Conservation (phyloP, 306 rosid species). For the Prinsepia uniflora region DNA sequence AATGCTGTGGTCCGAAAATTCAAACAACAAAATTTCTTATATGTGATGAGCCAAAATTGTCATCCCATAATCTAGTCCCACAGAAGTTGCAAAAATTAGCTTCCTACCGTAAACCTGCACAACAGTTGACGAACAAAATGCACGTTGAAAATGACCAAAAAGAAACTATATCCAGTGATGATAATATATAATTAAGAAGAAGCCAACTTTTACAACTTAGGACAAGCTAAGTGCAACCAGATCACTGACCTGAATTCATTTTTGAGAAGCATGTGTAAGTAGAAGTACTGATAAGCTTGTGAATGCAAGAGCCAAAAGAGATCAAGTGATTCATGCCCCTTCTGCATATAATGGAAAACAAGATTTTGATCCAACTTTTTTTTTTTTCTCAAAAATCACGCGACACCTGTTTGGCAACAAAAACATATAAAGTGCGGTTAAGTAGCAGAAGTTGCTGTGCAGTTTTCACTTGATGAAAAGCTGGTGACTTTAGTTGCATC, state of each 20-base stretch:
- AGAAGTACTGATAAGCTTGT: conserved; percentile 20
- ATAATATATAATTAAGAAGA: background rate
- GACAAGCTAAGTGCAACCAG: conserved; percentile 4
- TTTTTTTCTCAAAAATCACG: conserved; percentile 29
- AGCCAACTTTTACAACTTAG: background rate
- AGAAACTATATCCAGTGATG: background rate
- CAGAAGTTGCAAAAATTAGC: conserved; percentile 26
- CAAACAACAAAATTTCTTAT: conserved; percentile 52
- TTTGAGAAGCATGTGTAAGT: conserved; percentile 24
- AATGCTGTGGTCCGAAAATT: conserved; percentile 36
- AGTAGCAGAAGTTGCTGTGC: conserved; percentile 73
- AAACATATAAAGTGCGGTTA: conserved; percentile 26
- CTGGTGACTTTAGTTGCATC: conserved; percentile 56
- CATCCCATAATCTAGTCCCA: conserved; percentile 39
- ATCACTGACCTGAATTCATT: conserved; percentile 41
- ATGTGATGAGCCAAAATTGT: conserved; percentile 41
- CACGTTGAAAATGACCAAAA: background rate
- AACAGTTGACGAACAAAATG: background rate
- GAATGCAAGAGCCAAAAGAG: conserved; percentile 31
- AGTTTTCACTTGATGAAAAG: conserved; percentile 58
- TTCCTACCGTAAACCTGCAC: conserved; percentile 39
- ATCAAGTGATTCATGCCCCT: conserved; percentile 24
- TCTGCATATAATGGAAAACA: conserved; percentile 23
- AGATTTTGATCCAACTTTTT: conserved; percentile 9
- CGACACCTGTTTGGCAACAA: conserved; percentile 28